Conservation (phyloP, 116 monocot genomes). For the Phalaenopsis hybrid region DNA sequence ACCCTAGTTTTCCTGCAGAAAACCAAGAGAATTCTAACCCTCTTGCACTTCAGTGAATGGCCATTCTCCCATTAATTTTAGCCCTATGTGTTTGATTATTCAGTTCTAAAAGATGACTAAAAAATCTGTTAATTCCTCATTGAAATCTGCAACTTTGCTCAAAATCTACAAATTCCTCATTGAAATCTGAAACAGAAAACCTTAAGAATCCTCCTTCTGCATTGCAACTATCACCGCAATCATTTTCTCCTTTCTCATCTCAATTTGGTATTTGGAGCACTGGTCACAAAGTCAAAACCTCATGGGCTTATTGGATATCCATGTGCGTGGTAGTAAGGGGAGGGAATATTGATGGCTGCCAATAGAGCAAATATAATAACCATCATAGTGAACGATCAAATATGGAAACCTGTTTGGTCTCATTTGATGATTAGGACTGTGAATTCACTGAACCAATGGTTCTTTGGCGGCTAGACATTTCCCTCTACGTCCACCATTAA, state of each 20-base stretch:
- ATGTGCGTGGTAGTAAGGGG: neutral
- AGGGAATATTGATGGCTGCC: neutral
- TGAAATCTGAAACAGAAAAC: too few species aligned
- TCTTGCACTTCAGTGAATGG: too few species aligned
- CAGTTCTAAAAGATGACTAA: too few species aligned
- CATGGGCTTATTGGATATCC: neutral
- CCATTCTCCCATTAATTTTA: too few species aligned
- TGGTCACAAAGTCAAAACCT: neutral
- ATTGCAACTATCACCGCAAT: too few species aligned
- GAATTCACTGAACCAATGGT: neutral
- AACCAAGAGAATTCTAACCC: too few species aligned
- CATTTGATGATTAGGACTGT: neutral
- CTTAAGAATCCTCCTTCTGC: too few species aligned
- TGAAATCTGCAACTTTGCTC: too few species aligned
- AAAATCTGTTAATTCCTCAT: too few species aligned
- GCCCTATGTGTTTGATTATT: too few species aligned
- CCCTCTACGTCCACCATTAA: neutral
- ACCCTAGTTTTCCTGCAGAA: too few species aligned
- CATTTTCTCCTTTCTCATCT: neutral
- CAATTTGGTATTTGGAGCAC: neutral
- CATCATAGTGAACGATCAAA: neutral
- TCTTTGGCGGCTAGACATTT: neutral
- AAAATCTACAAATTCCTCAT: too few species aligned
- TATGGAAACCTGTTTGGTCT: neutral
- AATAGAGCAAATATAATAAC: neutral